Conservation (phyloP, 2,329 filamentous ascomycete species). For the Clarireedia hainanense region DNA sequence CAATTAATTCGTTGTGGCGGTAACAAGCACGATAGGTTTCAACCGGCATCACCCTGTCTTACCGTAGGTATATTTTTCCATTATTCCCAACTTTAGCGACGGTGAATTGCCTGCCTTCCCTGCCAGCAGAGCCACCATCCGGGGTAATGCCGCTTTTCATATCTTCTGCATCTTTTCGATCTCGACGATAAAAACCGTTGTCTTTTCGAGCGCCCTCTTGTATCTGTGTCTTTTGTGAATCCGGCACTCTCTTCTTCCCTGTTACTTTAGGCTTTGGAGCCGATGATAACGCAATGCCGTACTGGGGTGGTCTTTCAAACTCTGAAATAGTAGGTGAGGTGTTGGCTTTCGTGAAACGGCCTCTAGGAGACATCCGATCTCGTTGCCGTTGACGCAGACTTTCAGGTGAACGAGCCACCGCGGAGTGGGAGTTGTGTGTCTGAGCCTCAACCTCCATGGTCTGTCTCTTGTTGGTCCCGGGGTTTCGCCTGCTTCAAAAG, state of each 20-base stretch:
- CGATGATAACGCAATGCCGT: slow-evolving; percentile 19
- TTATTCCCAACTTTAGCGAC: slow-evolving; percentile 79
- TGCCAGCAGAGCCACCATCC: slow-evolving; percentile 51
- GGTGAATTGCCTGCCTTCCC: slow-evolving; percentile 46
- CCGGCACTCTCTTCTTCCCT: slow-evolving; percentile 17
- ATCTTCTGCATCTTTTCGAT: slow-evolving; percentile 34
- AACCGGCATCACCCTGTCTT: slow-evolving; percentile 31
- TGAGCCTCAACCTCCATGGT: slow-evolving; percentile 9
- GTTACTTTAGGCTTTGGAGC: slow-evolving; percentile 19
- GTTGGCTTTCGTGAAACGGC: slow-evolving; percentile 20
- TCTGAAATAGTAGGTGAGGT: slow-evolving; percentile 21
- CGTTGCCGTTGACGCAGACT: slow-evolving; percentile 30
- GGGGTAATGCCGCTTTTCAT: slow-evolving; percentile 49
- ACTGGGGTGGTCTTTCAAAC: slow-evolving; percentile 13
- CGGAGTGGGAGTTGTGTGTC: slow-evolving; percentile 1
- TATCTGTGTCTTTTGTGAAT: slow-evolving; percentile 19
- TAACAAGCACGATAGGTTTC: slow-evolving; percentile 6
- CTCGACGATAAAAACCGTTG: slow-evolving; percentile 22
- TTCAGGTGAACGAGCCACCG: slow-evolving; percentile 19
- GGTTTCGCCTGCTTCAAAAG: slow-evolving; percentile 8
- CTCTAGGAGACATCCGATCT: slow-evolving; percentile 28
- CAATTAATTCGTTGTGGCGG: slow-evolving; percentile 5
- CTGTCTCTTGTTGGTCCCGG: slow-evolving; percentile 1
- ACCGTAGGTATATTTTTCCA: slow-evolving; percentile 76
- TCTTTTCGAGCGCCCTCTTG: slow-evolving; percentile 26